Base-by-base conservation (phyloP, 352 stramenopile species). In the Blastocystis sp. region DNA sequence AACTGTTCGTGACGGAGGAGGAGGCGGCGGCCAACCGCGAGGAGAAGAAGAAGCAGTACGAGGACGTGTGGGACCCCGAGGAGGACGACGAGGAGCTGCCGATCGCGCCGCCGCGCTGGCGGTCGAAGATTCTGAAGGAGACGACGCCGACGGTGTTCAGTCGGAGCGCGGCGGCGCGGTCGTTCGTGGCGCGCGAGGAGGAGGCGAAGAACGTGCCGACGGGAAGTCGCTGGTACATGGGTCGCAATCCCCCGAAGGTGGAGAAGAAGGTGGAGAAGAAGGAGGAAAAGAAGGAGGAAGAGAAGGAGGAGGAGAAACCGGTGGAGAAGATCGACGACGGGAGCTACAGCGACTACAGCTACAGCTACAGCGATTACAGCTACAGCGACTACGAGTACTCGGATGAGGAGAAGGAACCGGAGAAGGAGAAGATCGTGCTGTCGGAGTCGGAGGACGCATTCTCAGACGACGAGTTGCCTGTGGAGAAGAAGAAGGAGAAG, bases 181-280 rank as follows among this genome's bases (percentile, higher is more conserved):
- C 48, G 9, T 59, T 56, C 49, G 48, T 61, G 61, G n/a, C 11
- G 34, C 32, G 61, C 11, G 32, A 53, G n/a, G 61, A 73, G 44
- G 38, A 46, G 61, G 44, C n/a, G 24, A 29, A 51, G 44, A 36
- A 48, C 4, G 34, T 24, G 38, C 61, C 61, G n/a, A 51, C 61
- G 44, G 61, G 38, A 1, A 51, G 61, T 53, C 64, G 36, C 8
- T 51, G 64, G 36, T 36, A 76, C 36, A 53, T 32, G 32, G 42
- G 42, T 24, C 16, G 21, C 4, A 53, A 34, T 34, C 32, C 1
- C 24, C 38, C n/a, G 42, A 78, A 59, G 40, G 11, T 44, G 38
- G 21, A 46, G 67, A 78, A 78, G 9, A 57, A 61, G 48, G 51
- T 34, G 32, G 57, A 67, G 38, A 24, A 67, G 57, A 67, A 67